Evolutionary conservation across 1,139 yeast species (phyloP).

Genomic region (Eremothecium gossypii): DNA sequence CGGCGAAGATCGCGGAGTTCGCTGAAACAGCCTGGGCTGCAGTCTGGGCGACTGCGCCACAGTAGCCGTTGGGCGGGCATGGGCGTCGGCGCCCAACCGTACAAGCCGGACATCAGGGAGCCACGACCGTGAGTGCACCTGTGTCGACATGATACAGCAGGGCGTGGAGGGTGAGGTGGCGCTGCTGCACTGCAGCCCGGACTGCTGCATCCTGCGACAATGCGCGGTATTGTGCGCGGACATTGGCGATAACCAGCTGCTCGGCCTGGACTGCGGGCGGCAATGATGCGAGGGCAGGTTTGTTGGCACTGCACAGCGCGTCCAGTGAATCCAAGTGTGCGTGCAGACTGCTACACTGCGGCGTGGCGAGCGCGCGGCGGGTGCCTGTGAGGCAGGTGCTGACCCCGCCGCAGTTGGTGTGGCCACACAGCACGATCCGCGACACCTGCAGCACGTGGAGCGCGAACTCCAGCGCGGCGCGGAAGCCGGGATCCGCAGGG

Average conservation of each 20-base stretch:
- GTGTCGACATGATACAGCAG: conserved; percentile 77
- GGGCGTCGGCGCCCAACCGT: no score
- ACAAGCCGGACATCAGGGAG: no score
- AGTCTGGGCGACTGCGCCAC: no score
- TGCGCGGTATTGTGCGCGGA: conserved; percentile 47
- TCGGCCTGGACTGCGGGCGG: conserved; percentile 45
- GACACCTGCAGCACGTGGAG: conserved; percentile 76
- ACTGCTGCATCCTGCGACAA: conserved; percentile 61
- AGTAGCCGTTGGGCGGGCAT: no score
- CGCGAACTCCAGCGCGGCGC: conserved; percentile 85
- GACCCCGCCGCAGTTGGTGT: conserved; percentile 94
- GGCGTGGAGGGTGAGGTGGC: conserved; percentile 85
- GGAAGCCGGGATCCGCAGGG: conserved; percentile 64
- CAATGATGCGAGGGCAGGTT: conserved; percentile 32
- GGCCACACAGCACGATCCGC: conserved; percentile 90
- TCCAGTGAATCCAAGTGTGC: conserved; percentile 37
- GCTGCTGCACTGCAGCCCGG: conserved; percentile 53
- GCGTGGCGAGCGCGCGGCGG: conserved; percentile 48
- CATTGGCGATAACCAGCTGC: conserved; percentile 71
- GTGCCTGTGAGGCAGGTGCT: conserved; percentile 74
- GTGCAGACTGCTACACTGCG: conserved; percentile 27
- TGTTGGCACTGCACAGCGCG: conserved; percentile 36
- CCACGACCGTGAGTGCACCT: conserved; percentile 34
- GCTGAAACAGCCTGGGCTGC: no score
- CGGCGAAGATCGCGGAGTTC: no score